Conservation (phyloP, 768 basidiomycete genomes). For the Panellus pusillus region DNA sequence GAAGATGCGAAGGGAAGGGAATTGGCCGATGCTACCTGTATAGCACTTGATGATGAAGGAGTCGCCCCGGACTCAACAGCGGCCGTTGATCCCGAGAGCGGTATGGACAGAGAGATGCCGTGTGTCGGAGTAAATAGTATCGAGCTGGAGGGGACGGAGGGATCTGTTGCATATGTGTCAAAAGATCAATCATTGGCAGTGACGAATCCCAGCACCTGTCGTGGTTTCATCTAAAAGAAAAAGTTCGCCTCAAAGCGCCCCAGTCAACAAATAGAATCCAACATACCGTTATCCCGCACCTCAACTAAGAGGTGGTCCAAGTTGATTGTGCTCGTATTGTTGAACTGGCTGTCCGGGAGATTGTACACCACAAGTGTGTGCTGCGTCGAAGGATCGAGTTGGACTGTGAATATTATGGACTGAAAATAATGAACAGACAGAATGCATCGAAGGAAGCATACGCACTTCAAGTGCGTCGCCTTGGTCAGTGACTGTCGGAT, state of each 20-base stretch:
- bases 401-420: constrained; percentile 29
- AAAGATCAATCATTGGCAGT: neutral
- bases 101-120: neutral
- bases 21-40: neutral
- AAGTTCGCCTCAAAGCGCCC: neutral
- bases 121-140: neutral
- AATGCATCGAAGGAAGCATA: neutral
- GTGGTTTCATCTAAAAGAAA: neutral
- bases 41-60: no score
- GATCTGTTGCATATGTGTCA: neutral
- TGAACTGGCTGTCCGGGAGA: constrained; percentile 20
- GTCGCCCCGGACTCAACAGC: neutral
- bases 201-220: constrained; percentile 1
- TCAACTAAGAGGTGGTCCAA: constrained; percentile 26
- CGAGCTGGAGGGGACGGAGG: neutral
- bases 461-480: constrained; percentile 23
- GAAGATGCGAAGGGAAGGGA: neutral
- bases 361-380: constrained; percentile 30
- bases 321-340: constrained; percentile 24
- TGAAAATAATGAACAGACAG: constrained; percentile 7
- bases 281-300: constrained; percentile 9
- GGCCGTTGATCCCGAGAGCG: neutral
- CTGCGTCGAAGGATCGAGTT: constrained; percentile 25
- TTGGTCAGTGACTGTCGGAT: constrained; percentile 20
- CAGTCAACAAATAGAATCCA: neutral